Evolutionary conservation across 2,329 filamentous ascomycete species (phyloP), one percentile per base, ranked within the genome.

Genomic region (Curvularia sp.): DNA sequence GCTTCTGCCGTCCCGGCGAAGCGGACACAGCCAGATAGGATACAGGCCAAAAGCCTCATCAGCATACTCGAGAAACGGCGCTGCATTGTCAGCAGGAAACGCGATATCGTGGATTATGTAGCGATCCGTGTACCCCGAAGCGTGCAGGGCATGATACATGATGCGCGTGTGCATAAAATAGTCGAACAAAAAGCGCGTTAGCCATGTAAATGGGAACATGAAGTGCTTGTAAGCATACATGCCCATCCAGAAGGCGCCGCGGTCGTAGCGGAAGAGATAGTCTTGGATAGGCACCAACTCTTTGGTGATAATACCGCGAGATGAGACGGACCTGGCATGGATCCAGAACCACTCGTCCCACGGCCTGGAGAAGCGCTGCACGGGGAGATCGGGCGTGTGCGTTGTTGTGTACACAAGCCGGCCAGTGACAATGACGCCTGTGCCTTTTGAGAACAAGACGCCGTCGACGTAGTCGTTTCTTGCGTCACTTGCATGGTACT

Each of bases 281-380:
- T 86, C 84, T 12, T 76, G 69, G 0, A 84, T 68, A 0, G 82
- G 83, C 0, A 83, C 79, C 9, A 76, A 65, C 60, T 83, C 81
- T 1, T 60, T 69, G 0, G 62, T 63, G 3, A 65, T 43, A 7
- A 49, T 55, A 7, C 45, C 39, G 15, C 58, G 61, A 2, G 50
- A 30, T 0, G 61, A 55, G 18, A 68, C 52, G 1, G 49, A 59
- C 46, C 59, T 58, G 5, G 84, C 88, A 63, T 90, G 89, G 0
- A 91, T 78, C 62, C 90, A 92, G 73, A 91, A 93, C 90, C 89
- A 93, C 1, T 87, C 85, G 62, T 93, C 88, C 30, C 74, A 78
- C 0, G 83, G 78, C 2, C 83, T 78, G 2, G 82, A 84, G 73
- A 91, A 89, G 18, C 67, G 67, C 25, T 74, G 69, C 1, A 77